Percentiles rank a stretch among this genome's conserved stretches.
Evolutionary conservation across 768 basidiomycete genomes (phyloP).

Genomic region (Tulasnella sp.): DNA sequence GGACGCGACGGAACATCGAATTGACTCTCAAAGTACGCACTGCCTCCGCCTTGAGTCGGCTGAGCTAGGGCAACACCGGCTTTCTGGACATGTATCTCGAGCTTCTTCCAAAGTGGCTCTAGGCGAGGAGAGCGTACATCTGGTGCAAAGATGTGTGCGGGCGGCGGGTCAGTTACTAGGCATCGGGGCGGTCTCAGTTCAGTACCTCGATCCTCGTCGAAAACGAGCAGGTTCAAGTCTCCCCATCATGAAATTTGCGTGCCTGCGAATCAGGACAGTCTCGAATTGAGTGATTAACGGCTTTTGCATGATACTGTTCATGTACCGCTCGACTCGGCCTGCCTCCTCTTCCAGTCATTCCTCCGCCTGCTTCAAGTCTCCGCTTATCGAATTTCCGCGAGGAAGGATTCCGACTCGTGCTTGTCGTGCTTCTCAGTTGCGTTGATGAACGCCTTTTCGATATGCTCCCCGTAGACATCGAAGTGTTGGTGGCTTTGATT

Average conservation of each 20-base stretch:
- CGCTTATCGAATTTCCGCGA: conserved; percentile 79
- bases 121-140: conserved; percentile 90
- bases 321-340: conserved; percentile 86
- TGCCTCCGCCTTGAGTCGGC: conserved; percentile 35
- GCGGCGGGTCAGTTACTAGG: not conserved
- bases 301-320: conserved; percentile 82
- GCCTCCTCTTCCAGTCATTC: conserved; percentile 88
- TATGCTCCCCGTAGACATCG: conserved; percentile 85
- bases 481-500: conserved; percentile 89
- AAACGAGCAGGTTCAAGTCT: conserved; percentile 78
- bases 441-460: conserved; percentile 78
- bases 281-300: conserved; percentile 56
- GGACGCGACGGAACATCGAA: not conserved
- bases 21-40: conserved; percentile 18
- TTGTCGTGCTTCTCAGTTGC: conserved; percentile 88
- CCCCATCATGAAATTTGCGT: conserved; percentile 81
- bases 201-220: conserved; percentile 76
- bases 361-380: conserved; percentile 92
- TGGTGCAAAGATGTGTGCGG: conserved; percentile 70
- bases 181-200: not conserved
- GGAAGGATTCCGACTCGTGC: conserved; percentile 81
- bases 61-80: conserved; percentile 77
- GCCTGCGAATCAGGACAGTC: conserved; percentile 79
- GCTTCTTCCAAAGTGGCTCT: conserved; percentile 81
- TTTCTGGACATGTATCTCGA: conserved; percentile 91